These are phyloP conservation scores for Candida anglica DNA, from an alignment of 805 yeast species.

Conservation along the genomic window DNA sequence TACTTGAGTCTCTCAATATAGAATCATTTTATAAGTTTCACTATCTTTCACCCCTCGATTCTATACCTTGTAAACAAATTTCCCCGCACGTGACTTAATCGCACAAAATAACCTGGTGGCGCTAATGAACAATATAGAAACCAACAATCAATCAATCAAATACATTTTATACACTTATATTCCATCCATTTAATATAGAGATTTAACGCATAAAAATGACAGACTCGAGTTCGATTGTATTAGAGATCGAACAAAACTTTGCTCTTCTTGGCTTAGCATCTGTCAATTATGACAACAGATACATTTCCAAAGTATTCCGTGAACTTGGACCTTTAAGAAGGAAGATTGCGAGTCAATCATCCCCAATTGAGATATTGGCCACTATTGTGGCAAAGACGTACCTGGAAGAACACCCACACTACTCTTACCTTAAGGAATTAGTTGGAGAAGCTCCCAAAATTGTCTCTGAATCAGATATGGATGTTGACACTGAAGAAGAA, in stretches of 20 bases:
- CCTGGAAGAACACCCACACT: conserved; percentile 44
- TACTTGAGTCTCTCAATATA: no score
- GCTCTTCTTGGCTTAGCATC: conserved; percentile 58
- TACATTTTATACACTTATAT: no score
- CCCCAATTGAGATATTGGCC: conserved; percentile 44
- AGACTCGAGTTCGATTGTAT: conserved; percentile 16
- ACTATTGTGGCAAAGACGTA: conserved; percentile 54
- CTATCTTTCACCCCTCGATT: no score
- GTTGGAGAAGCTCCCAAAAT: conserved; percentile 15
- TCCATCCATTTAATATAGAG: no score
- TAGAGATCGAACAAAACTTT: conserved; percentile 40
- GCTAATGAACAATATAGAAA: no score
- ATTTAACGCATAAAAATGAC: no score
- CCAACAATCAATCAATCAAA: no score
- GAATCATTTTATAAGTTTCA: no score
- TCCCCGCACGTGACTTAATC: no score
- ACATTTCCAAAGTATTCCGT: conserved; percentile 79
- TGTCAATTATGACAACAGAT: conserved; percentile 76
- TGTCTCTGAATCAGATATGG: conserved; percentile 10
- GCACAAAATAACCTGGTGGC: no score
- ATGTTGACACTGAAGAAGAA: conserved; percentile 21
- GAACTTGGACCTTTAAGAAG: conserved; percentile 76
- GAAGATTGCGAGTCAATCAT: conserved; percentile 39
- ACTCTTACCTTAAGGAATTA: conserved; percentile 31
- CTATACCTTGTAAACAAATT: no score